Evolutionary conservation across 805 yeast species (phyloP).

Genomic region (Schizosaccharomyces osmophilus): DNA sequence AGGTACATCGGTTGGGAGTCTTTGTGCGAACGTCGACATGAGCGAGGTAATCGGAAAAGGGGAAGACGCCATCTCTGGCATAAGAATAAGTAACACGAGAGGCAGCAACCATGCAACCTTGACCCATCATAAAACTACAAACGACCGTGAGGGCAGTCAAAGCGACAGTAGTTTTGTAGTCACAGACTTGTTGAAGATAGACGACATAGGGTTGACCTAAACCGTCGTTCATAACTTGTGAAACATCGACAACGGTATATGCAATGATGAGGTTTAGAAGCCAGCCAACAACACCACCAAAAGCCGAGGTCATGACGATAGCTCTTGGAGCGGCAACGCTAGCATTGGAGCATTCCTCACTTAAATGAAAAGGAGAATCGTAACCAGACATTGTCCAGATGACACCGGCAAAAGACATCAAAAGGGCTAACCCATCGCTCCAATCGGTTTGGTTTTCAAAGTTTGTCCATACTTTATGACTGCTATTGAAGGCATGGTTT

Average conservation of each 20-base stretch:
- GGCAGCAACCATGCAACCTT: slow-evolving; percentile 38
- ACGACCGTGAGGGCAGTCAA: slow-evolving; percentile 22
- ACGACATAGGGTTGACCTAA: slow-evolving; percentile 39
- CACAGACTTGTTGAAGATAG: slow-evolving; percentile 26
- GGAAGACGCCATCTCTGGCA: slow-evolving; percentile 45
- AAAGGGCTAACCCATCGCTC: slow-evolving; percentile 35
- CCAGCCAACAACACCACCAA: slow-evolving; percentile 27
- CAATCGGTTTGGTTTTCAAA: slow-evolving; percentile 34
- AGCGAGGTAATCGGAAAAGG: slow-evolving; percentile 26
- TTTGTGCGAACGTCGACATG: slow-evolving; percentile 19
- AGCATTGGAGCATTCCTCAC: slow-evolving; percentile 51
- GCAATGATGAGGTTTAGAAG: slow-evolving; percentile 35
- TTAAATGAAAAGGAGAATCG: slow-evolving; percentile 48
- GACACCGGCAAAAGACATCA: slow-evolving; percentile 35
- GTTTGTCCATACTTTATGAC: slow-evolving; percentile 26
- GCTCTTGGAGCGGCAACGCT: slow-evolving; percentile 42
- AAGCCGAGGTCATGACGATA: slow-evolving; percentile 27
- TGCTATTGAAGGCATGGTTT: slow-evolving; percentile 24
- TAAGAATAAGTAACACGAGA: slow-evolving; percentile 44
- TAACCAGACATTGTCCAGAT: slow-evolving; percentile 28
- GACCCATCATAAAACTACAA: slow-evolving; percentile 26
- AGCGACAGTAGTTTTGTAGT: slow-evolving; percentile 19
- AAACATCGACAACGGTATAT: slow-evolving; percentile 31
- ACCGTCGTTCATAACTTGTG: slow-evolving; percentile 21
- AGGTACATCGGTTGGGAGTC: slow-evolving; percentile 14